Conservation (phyloP, 2,329 filamentous ascomycete species). For the Graphilbum fragrans region DNA sequence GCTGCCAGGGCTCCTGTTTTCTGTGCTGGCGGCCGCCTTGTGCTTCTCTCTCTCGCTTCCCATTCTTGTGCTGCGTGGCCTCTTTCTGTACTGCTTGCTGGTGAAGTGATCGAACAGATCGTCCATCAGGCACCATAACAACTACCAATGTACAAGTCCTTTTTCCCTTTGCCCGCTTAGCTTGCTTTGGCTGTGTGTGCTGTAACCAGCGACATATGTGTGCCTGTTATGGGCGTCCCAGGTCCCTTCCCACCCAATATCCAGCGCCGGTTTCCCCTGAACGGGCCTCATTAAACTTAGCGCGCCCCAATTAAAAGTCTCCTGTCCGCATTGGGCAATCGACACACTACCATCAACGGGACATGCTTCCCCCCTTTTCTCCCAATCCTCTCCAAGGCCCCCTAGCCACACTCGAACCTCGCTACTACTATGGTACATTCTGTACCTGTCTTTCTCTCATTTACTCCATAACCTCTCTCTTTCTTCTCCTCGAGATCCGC, state of each 20-base stretch:
- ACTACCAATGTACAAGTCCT: too few relatives aligned
- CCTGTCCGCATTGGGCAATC: conserved; percentile 23
- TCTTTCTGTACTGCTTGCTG: too few relatives aligned
- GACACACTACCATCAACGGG: conserved; percentile 15
- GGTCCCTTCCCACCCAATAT: neutral
- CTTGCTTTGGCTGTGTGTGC: too few relatives aligned
- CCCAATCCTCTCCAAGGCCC: conserved; percentile 5
- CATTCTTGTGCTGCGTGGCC: too few relatives aligned
- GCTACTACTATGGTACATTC: conserved; percentile 1
- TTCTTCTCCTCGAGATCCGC: neutral
- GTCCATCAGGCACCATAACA: too few relatives aligned
- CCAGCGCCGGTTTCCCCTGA: conserved; percentile 11
- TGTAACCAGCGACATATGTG: too few relatives aligned
- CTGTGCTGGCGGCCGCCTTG: too few relatives aligned
- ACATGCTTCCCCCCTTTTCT: conserved; percentile 13
- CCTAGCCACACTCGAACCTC: neutral
- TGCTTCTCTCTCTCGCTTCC: too few relatives aligned
- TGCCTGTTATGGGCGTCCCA: neutral
- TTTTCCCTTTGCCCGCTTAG: neutral
- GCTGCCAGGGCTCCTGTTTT: too few relatives aligned
- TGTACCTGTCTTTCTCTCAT: neutral
- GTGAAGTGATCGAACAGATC: too few relatives aligned
- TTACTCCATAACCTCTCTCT: conserved; percentile 5
- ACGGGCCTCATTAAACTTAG: conserved; percentile 28
- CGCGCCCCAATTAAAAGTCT: conserved; percentile 22